These are phyloP conservation scores for Echria macrotheca DNA, from an alignment of 495 filamentous ascomycete species.

Conservation along the genomic window DNA sequence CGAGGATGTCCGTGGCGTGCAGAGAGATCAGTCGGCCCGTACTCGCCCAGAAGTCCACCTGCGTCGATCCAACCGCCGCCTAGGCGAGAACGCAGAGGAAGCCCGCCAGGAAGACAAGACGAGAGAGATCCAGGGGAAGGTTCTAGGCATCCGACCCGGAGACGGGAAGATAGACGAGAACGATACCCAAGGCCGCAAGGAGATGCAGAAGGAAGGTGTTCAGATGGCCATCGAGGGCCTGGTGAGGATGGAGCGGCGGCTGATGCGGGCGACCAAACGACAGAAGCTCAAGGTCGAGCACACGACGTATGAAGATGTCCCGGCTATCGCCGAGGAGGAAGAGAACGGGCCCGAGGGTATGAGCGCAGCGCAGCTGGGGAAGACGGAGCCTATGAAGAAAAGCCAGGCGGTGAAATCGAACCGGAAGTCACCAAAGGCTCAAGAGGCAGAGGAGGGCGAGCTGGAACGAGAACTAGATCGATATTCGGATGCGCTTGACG, in stretches of 20 bases:
- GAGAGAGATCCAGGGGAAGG: constrained; percentile 13
- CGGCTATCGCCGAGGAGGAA: not conserved
- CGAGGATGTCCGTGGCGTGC: too few relatives aligned
- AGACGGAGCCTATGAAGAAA: not conserved
- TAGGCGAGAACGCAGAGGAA: constrained; percentile 7
- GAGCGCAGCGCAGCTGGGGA: not conserved
- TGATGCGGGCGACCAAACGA: constrained; percentile 21
- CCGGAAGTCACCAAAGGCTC: not conserved
- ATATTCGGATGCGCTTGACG: not conserved
- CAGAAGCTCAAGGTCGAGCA: constrained; percentile 28
- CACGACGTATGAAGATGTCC: not conserved
- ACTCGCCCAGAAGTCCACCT: constrained; percentile 20
- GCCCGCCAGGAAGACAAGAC: constrained; percentile 6
- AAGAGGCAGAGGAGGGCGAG: constrained; percentile 1
- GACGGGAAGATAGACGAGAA: not conserved
- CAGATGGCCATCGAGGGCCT: constrained; percentile 25
- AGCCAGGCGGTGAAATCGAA: not conserved
- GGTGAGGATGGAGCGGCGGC: constrained; percentile 24
- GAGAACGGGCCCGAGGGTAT: not conserved
- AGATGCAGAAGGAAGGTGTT: constrained; percentile 17
- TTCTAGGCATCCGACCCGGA: constrained; percentile 10
- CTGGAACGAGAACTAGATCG: not conserved
- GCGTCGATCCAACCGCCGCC: constrained; percentile 20
- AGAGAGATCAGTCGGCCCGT: too few relatives aligned
- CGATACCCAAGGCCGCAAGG: constrained; percentile 6